Evolutionary conservation across 129 eudicot species (phyloP).

Genomic region (Pulicaria dysenterica): DNA sequence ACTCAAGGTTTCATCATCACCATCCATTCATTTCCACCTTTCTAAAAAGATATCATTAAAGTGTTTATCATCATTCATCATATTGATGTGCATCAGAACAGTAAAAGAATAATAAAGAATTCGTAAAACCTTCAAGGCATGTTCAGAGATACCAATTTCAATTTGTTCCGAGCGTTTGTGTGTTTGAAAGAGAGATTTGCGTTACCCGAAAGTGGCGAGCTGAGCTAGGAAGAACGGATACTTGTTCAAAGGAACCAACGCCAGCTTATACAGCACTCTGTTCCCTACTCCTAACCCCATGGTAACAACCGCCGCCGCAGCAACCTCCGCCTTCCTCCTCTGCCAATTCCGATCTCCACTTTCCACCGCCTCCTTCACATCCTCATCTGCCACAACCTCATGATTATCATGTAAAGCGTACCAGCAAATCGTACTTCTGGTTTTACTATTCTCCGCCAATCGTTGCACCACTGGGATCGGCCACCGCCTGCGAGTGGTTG

Average conservation of each 20-base stretch:
- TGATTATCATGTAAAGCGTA: constrained; percentile 26
- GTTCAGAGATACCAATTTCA: constrained; percentile 18
- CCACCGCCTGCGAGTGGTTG: constrained; percentile 7
- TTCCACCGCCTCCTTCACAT: constrained; percentile 11
- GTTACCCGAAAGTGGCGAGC: constrained; percentile 94
- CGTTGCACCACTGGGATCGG: constrained; percentile 7
- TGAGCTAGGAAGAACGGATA: constrained; percentile 93
- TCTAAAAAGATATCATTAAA: background rate
- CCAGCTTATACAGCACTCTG: constrained; percentile 86
- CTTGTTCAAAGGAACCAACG: constrained; percentile 80
- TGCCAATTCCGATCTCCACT: constrained; percentile 6
- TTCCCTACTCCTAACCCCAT: constrained; percentile 92
- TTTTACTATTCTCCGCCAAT: constrained; percentile 5
- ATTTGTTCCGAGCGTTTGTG: background rate
- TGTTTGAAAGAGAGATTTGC: background rate
- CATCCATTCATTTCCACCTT: constrained; percentile 6
- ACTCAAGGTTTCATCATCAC: background rate
- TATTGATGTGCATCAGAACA: background rate
- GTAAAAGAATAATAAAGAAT: background rate
- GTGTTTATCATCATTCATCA: background rate
- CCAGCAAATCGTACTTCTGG: constrained; percentile 13
- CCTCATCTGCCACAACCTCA: constrained; percentile 16
- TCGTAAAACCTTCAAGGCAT: background rate
- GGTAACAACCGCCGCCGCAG: constrained; percentile 67
- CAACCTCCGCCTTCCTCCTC: constrained; percentile 48